Percentiles rank a stretch among this genome's conserved stretches.
phyloP scores from a whole-genome alignment of 2,329 filamentous ascomycete genomes.

The Colletotrichum brevisporum region DNA sequence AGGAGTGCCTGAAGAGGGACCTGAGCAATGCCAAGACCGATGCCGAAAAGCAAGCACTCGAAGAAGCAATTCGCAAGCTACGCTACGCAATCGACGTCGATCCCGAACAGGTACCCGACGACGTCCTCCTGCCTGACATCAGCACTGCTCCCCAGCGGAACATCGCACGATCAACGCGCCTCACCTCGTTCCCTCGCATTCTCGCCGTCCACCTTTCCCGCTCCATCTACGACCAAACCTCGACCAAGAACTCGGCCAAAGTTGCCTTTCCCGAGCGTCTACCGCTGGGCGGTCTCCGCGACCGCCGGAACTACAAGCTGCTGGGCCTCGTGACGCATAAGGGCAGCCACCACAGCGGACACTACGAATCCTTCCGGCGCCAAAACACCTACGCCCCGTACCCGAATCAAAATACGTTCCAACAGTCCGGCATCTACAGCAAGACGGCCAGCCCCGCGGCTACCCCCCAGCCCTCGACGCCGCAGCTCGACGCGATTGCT shows the following conservation, averaged over 20 bases:
- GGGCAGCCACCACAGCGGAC: slow-evolving; percentile 94
- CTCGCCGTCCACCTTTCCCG: slow-evolving; percentile 93
- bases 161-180: slow-evolving; percentile 89
- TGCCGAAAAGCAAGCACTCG: slow-evolving; percentile 70
- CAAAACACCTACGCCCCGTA: slow-evolving; percentile 83
- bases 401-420: slow-evolving; percentile 85
- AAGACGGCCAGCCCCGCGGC: slow-evolving; percentile 68
- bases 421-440: slow-evolving; percentile 81
- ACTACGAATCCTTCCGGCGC: slow-evolving; percentile 95
- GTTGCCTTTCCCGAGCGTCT: slow-evolving; percentile 92
- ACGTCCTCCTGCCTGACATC: slow-evolving; percentile 80
- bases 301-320: slow-evolving; percentile 85
- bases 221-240: slow-evolving; percentile 89
- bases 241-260: slow-evolving; percentile 94
- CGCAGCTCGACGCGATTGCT: slow-evolving; percentile 56
- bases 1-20: slow-evolving; percentile 74
- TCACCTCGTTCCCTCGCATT: slow-evolving; percentile 89
- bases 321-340: slow-evolving; percentile 93
- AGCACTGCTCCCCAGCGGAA: slow-evolving; percentile 83
- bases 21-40: slow-evolving; percentile 68
- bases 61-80: slow-evolving; percentile 63
- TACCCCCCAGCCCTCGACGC: slow-evolving; percentile 65
- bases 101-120: slow-evolving; percentile 82
- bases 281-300: slow-evolving; percentile 83
- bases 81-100: slow-evolving; percentile 81